phyloP scores from a whole-genome alignment of 495 filamentous ascomycete species.

The Hapsidospora chrysogenum region DNA sequence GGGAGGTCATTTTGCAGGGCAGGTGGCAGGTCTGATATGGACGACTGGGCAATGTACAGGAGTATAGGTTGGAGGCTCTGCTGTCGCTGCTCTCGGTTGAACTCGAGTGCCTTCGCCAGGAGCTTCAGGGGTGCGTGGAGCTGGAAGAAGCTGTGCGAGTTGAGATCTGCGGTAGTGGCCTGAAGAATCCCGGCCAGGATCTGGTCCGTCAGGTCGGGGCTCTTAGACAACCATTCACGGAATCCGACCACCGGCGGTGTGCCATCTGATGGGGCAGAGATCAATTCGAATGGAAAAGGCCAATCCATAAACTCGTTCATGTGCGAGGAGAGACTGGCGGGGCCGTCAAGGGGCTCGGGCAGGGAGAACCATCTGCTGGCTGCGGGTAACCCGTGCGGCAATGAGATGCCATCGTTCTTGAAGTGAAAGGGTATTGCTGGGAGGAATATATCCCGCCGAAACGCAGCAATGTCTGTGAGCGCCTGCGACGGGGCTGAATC shows the following conservation, averaged over 20 bases:
- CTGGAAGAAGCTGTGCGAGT: slow-evolving; percentile 10
- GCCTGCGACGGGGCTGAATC: not conserved
- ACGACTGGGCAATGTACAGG: slow-evolving; percentile 75
- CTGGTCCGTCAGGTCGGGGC: not conserved
- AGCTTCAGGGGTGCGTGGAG: slow-evolving; percentile 21
- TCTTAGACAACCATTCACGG: not conserved
- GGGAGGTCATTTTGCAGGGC: slow-evolving; percentile 48
- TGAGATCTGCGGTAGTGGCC: not conserved
- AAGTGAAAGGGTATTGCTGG: not conserved
- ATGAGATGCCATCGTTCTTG: too few relatives aligned
- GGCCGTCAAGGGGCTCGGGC: too few relatives aligned
- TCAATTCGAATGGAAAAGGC: not conserved
- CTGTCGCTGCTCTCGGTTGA: slow-evolving; percentile 8
- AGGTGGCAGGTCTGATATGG: slow-evolving; percentile 46
- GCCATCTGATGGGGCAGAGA: not conserved
- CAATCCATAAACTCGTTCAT: not conserved
- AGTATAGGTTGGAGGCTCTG: slow-evolving; percentile 10
- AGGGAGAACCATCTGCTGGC: too few relatives aligned
- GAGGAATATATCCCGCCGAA: not conserved
- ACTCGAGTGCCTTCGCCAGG: slow-evolving; percentile 16
- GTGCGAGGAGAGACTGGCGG: not conserved
- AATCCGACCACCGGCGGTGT: not conserved
- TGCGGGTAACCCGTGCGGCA: too few relatives aligned
- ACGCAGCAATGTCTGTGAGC: not conserved
- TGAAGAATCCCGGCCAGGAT: not conserved